Evolutionary conservation across 148 eudicot species (phyloP), one percentile per base, ranked within the genome.

Genomic region (Vaccinium vitisidaea): DNA sequence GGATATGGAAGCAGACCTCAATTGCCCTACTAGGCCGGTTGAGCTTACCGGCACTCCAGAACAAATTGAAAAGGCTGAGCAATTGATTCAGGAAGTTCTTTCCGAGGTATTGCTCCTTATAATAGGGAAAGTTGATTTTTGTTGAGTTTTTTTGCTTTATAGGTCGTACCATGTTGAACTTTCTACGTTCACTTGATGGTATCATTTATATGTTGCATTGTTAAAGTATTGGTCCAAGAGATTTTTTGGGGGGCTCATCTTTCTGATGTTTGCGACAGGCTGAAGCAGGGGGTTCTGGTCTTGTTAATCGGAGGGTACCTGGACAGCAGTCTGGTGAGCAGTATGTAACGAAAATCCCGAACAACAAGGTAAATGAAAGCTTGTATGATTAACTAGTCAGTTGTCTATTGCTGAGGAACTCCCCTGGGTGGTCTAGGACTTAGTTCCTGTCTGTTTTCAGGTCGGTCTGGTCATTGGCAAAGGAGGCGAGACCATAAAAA

Each of bases 381-480:
- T 25, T 7, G 12, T 16, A 48, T 80, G 52, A 19, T 63, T 4
- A 21, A 58, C 14, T n/a, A 53, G 14, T 43, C 10, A 25, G 21
- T 23, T 55, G 43, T 58, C 63, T 74, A 27, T 71, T 36, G 50
- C 67, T 21, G 11, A 50, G 14, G 76, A 23, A 79, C 52, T 82
- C 56, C 71, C 71, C 75, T 76, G 80, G 43, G 65, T 13, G 49
- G 55, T 67, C 36, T 71, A 25, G 83, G 67, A 84, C 67, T 39
- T 83, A 74, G 23, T 82, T 12, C 13, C 25, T 23, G 14, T 49
- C 16, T 65, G 49, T 86, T 91, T 82, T 82, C 91, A 97, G 99
- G 99, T 97, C 88, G 99, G 99, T 16, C 92, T 94, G 90, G 92
- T 97, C 12, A 97, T 95, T 88, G 99, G 99, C 6, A 95, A 97